phyloP scores from a whole-genome alignment of 2,329 filamentous ascomycete species.

The Reticulascus tulasneorum region DNA sequence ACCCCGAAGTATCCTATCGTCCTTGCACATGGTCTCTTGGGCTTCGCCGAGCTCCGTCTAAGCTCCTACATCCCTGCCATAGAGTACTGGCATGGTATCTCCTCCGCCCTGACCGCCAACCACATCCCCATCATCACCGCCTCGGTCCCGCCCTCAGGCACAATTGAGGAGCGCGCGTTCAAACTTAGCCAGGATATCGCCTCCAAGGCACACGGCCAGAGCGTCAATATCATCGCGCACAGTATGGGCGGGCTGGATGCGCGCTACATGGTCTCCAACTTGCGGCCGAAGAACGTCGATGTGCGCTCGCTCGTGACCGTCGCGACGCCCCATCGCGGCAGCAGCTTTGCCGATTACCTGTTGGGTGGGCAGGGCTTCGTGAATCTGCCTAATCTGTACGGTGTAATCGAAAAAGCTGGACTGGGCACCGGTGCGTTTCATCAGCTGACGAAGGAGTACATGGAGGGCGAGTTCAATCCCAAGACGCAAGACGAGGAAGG shows the following conservation, averaged over 20 bases:
- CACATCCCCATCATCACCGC: constrained; percentile 54
- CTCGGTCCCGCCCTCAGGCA: constrained; percentile 57
- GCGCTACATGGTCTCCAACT: constrained; percentile 59
- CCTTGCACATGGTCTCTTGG: constrained; percentile 61
- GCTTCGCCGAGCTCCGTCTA: constrained; percentile 56
- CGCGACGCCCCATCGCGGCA: constrained; percentile 51
- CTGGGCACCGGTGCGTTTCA: constrained; percentile 57
- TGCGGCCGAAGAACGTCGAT: constrained; percentile 41
- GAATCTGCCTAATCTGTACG: constrained; percentile 52
- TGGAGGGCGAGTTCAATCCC: constrained; percentile 57
- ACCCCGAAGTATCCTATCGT: constrained; percentile 60
- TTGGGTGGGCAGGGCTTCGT: constrained; percentile 42
- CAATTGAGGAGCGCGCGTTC: constrained; percentile 57
- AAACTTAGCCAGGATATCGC: constrained; percentile 53
- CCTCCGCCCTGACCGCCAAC: constrained; percentile 51
- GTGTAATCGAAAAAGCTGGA: constrained; percentile 45
- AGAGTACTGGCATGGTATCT: constrained; percentile 64
- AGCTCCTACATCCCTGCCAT: constrained; percentile 50
- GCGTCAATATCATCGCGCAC: constrained; percentile 75
- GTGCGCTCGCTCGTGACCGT: constrained; percentile 52
- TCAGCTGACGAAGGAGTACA: constrained; percentile 57
- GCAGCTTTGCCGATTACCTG: constrained; percentile 51
- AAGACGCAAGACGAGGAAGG: constrained; percentile 46
- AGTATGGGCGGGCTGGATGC: constrained; percentile 64
- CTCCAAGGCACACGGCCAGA: constrained; percentile 38